A percentile compares a stretch with the other conserved stretches of the same genome.
Evolutionary conservation across 2,329 filamentous ascomycete genomes (phyloP).

Genomic region (Emericellopsis atlantica): DNA sequence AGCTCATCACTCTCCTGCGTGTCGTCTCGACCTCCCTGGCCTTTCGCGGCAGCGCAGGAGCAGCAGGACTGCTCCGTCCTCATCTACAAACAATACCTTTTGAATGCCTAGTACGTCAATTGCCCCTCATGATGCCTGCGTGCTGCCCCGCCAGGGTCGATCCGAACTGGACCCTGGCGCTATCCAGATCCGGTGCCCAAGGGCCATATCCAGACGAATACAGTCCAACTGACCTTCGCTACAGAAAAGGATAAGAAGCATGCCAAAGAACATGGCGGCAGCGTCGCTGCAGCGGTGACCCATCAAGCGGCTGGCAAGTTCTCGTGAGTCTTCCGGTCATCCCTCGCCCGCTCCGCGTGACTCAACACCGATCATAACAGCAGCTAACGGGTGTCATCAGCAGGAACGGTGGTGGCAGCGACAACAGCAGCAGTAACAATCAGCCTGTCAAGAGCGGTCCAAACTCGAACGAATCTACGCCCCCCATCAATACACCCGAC

Average conservation of each 20-base stretch:
- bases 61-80: constrained; percentile 17
- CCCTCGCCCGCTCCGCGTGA: constrained; percentile 8
- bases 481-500: constrained; percentile 30
- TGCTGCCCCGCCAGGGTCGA: too few relatives aligned
- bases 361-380: constrained; percentile 2
- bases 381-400: background rate
- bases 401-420: constrained; percentile 10
- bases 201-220: constrained; percentile 8
- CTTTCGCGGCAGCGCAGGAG: constrained; percentile 5
- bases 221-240: constrained; percentile 10
- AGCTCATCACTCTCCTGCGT: too few relatives aligned
- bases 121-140: background rate
- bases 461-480: constrained; percentile 29
- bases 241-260: constrained; percentile 40
- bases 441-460: constrained; percentile 18
- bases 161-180: too few relatives aligned
- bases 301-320: constrained; percentile 39
- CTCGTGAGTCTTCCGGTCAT: constrained; percentile 24
- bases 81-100: constrained; percentile 13
- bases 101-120: constrained; percentile 22
- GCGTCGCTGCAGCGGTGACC: constrained; percentile 39
- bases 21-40: background rate
- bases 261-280: constrained; percentile 35
- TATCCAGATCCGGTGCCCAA: too few relatives aligned
- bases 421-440: constrained; percentile 17